Base-by-base conservation (phyloP, 208 protist species). In the Balamuthia mandrillaris region DNA sequence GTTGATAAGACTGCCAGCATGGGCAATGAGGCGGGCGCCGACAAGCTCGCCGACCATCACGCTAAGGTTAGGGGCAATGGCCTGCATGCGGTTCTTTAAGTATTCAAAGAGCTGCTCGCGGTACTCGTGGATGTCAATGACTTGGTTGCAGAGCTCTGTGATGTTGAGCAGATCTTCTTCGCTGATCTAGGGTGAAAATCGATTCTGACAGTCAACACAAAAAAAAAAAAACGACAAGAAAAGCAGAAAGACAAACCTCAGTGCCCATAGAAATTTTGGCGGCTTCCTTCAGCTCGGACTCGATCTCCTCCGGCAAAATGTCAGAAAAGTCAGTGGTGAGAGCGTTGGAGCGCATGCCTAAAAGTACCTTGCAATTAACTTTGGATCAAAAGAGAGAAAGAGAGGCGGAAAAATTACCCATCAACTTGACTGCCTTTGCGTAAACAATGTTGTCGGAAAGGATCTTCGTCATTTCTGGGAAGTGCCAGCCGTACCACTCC, bases 401-500 rank as follows among this genome's bases (percentile, higher is more conserved):
- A 42, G 63, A 31, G 41, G 39, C 9, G 24, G 37, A 37, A 84
- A 44, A 51, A 16, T 63, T 77, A 82, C 88, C 86, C 78, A 91
- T 89, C 18, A 35, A 37, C 66, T 88, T 61, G 9, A 89, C 95
- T 54, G 97, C 92, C 88, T 97, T 97, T 61, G 96, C 95, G 89
- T 99, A 99, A 51, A 94, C 75, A 21, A 98, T 88, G 87, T 98
- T 98, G 88, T 99, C 97, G 42, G 96, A 94, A 21, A 99, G 92
- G 35, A 99, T 93, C 92, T 99, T 99, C 52, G 86, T 89, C 16
- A 99, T 87, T 92, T 99, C 98, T 10, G 98, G 98, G 93, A 99
- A 99, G 94, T 99, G 98, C 97, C 97, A 99, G 39, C 97, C 97
- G 91, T 99, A 98, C 98, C 98, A 99, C 94, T 99, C 98, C 54